phyloP scores from a whole-genome alignment of 208 protist species.

The Trypanosoma avium region DNA sequence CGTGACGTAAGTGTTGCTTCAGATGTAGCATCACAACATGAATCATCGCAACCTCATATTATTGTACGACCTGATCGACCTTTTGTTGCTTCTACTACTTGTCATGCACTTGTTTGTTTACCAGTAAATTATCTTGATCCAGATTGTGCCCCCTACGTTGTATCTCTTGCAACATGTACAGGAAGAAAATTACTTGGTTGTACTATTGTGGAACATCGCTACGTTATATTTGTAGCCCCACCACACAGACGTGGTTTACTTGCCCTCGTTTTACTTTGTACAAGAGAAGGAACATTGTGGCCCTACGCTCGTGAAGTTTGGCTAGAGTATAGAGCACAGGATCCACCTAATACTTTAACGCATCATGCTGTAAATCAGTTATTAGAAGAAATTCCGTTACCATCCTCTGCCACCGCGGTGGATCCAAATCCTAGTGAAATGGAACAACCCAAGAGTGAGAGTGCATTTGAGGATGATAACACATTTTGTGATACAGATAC shows the following conservation, averaged over 20 bases:
- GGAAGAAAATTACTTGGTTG: conserved; percentile 26
- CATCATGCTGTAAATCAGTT: conserved; percentile 37
- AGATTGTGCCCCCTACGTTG: conserved; percentile 35
- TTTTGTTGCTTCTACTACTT: conserved; percentile 28
- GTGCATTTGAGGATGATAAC: conserved; percentile 34
- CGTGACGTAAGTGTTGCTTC: conserved; percentile 5
- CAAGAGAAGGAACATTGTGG: conserved; percentile 27
- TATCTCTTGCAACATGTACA: conserved; percentile 21
- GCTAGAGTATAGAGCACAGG: conserved; percentile 31
- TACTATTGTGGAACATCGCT: conserved; percentile 31
- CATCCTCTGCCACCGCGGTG: conserved; percentile 23
- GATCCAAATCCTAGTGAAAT: conserved; percentile 32
- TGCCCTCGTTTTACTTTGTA: conserved; percentile 32
- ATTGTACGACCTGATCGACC: conserved; percentile 15
- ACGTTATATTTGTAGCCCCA: conserved; percentile 36
- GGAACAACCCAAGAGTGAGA: conserved; percentile 28
- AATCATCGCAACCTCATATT: conserved; percentile 23
- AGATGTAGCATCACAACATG: conserved; percentile 13
- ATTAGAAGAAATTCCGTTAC: conserved; percentile 33
- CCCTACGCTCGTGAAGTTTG: conserved; percentile 29
- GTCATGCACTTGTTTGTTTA: conserved; percentile 24
- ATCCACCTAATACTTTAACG: conserved; percentile 29
- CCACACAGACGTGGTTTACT: conserved; percentile 21
- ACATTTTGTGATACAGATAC: conserved; percentile 33
- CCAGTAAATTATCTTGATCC: conserved; percentile 37